These are phyloP conservation scores for Thalassia testudinum DNA, from an alignment of 116 monocot species.

Conservation along the genomic window DNA sequence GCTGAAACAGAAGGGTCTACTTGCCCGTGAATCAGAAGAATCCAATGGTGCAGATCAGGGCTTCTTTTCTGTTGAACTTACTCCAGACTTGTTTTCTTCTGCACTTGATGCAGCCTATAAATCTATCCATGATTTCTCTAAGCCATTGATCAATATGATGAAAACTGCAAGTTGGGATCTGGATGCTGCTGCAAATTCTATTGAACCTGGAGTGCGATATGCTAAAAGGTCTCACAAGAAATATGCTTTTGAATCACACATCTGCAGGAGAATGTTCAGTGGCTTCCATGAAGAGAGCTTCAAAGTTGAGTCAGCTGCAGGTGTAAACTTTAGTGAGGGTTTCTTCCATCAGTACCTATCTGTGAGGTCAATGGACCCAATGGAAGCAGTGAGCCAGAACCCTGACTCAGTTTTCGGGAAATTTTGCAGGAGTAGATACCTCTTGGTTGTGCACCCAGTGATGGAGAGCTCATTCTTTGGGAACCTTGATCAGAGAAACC, in stretches of 20 bases:
- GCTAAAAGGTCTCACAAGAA: conserved; percentile 84
- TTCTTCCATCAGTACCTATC: conserved; percentile 83
- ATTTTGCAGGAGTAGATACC: conserved; percentile 75
- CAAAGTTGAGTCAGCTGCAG: conserved; percentile 26
- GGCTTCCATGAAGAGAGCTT: conserved; percentile 86
- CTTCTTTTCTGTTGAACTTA: conserved; percentile 67
- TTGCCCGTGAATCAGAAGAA: conserved; percentile 40
- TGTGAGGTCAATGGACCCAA: conserved; percentile 64
- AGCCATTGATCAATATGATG: conserved; percentile 94
- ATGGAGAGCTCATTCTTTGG: conserved; percentile 95
- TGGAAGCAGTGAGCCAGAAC: conserved; percentile 76
- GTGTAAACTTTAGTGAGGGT: conserved; percentile 26
- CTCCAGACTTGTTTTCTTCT: conserved; percentile 45
- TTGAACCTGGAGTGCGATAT: conserved; percentile 58
- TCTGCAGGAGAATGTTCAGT: conserved; percentile 77
- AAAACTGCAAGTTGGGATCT: conserved; percentile 85
- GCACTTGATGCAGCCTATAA: conserved; percentile 47
- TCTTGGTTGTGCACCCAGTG: conserved; percentile 53
- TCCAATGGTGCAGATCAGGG: conserved; percentile 35
- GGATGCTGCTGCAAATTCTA: conserved; percentile 73
- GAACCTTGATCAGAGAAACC: conserved; percentile 78
- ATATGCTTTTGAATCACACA: conserved; percentile 80
- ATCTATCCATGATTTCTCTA: conserved; percentile 89
- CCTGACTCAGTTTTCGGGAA: conserved; percentile 84
- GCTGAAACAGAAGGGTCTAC: conserved; percentile 74